A percentile compares a stretch with the other conserved stretches of the same genome.
Conservation (phyloP, 139 green algal species). For the Diplosphaera chodatii region DNA sequence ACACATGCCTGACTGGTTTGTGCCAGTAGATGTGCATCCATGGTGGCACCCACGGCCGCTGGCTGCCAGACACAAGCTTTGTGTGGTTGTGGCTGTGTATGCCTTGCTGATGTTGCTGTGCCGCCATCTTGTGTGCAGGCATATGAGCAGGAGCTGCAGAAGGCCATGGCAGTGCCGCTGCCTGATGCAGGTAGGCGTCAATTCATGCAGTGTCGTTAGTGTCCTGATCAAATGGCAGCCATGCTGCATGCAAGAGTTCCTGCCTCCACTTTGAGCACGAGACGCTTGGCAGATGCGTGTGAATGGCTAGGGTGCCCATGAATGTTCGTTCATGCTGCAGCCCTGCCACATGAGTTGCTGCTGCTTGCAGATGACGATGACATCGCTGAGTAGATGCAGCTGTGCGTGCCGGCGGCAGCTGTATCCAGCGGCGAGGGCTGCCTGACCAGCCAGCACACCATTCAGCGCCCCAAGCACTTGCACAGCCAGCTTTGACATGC, state of each 20-base stretch:
- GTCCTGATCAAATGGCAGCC: too few species aligned
- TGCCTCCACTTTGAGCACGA: background rate
- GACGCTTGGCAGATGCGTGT: background rate
- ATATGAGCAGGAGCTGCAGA: constrained; percentile 72
- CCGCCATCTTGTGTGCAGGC: constrained; percentile 4
- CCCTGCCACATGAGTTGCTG: background rate
- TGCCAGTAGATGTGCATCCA: too few species aligned
- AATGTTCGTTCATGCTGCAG: background rate
- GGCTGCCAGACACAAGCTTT: too few species aligned
- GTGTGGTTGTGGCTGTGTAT: too few species aligned
- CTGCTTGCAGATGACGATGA: constrained; percentile 56
- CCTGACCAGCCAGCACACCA: too few species aligned
- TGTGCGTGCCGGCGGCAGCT: background rate
- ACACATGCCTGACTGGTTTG: too few species aligned
- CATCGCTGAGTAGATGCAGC: constrained; percentile 37
- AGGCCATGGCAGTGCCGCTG: constrained; percentile 62
- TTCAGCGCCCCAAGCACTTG: too few species aligned
- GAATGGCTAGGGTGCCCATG: too few species aligned
- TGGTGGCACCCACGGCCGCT: too few species aligned
- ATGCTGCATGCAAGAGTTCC: background rate
- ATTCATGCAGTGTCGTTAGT: too few species aligned
- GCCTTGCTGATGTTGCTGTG: too few species aligned
- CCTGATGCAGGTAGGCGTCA: constrained; percentile 53
- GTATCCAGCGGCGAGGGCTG: background rate
- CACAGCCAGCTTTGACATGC: too few species aligned